Conservation (phyloP, 2,329 filamentous ascomycete species). For the Xylariaceae sp. region DNA sequence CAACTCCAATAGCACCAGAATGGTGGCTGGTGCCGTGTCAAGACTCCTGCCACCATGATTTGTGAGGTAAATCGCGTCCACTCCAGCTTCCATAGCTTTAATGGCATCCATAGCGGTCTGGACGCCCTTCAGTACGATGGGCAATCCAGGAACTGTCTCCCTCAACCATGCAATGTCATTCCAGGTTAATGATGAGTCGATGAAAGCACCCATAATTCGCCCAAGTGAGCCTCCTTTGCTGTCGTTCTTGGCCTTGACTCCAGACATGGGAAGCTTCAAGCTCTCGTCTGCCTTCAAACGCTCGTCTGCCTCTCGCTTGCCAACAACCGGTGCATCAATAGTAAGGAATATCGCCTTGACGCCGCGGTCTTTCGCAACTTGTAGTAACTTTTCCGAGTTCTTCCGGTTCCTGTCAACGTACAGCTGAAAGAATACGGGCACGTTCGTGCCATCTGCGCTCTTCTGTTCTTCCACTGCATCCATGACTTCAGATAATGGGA, state of each 20-base stretch:
- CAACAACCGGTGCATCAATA: constrained; percentile 53
- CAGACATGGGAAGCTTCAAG: constrained; percentile 46
- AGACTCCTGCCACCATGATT: constrained; percentile 65
- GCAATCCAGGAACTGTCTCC: constrained; percentile 48
- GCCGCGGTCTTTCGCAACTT: constrained; percentile 41
- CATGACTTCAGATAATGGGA: constrained; percentile 51
- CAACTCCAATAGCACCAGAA: constrained; percentile 60
- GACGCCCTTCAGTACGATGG: constrained; percentile 67
- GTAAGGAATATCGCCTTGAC: constrained; percentile 55
- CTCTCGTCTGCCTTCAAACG: constrained; percentile 45
- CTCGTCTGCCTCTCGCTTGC: constrained; percentile 50
- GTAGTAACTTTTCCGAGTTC: constrained; percentile 48
- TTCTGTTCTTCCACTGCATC: constrained; percentile 29
- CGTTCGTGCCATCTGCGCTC: constrained; percentile 2
- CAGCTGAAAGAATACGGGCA: constrained; percentile 50
- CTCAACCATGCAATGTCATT: constrained; percentile 63
- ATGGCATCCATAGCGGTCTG: constrained; percentile 62
- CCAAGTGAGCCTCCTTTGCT: constrained; percentile 52
- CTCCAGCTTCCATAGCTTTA: constrained; percentile 54
- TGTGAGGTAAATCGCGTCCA: constrained; percentile 64
- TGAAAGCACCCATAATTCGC: constrained; percentile 52
- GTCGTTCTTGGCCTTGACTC: constrained; percentile 47
- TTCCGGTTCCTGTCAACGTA: constrained; percentile 56
- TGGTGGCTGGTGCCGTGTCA: constrained; percentile 49
- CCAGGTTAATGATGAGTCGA: constrained; percentile 58